These are phyloP conservation scores for Drechslera avenae DNA, from an alignment of 2,329 filamentous ascomycete genomes.

Conservation along the genomic window DNA sequence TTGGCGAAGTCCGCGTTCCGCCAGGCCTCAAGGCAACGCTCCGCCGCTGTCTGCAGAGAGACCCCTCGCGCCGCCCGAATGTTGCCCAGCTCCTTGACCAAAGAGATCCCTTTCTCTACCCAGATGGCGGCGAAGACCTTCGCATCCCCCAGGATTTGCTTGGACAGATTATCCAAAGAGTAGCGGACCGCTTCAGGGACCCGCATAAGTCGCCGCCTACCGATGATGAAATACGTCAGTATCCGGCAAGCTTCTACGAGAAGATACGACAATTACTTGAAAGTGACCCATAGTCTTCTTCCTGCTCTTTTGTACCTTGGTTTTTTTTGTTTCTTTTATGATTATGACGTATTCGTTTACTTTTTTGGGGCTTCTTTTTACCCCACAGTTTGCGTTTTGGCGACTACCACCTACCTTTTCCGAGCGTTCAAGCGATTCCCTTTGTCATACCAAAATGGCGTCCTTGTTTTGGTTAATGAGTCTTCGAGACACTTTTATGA, in stretches of 20 bases:
- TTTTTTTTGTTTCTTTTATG: not conserved
- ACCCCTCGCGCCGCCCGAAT: constrained; percentile 61
- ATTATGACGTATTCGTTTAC: constrained; percentile 6
- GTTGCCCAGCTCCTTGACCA: constrained; percentile 61
- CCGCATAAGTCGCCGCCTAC: constrained; percentile 58
- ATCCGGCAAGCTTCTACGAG: constrained; percentile 55
- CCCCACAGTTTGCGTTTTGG: not conserved
- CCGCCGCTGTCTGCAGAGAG: constrained; percentile 63
- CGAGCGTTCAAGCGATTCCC: constrained; percentile 8
- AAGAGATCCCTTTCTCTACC: constrained; percentile 63
- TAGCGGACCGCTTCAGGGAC: constrained; percentile 64
- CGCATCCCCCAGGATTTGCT: constrained; percentile 60
- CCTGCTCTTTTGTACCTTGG: not conserved
- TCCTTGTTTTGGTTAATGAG: not conserved
- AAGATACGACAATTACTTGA: constrained; percentile 53
- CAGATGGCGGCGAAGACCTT: constrained; percentile 60
- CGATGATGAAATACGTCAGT: constrained; percentile 59
- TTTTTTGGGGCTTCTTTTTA: not conserved
- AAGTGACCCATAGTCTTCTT: constrained; percentile 16
- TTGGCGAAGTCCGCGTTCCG: constrained; percentile 66
- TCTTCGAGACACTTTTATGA: constrained; percentile 4
- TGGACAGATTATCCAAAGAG: constrained; percentile 63
- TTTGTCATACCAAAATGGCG: not conserved
- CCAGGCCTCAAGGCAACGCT: constrained; percentile 61
- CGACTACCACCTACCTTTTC: not conserved